phyloP scores from a whole-genome alignment of 192 early-diverging fungal genomes.

The Podila horticola region DNA sequence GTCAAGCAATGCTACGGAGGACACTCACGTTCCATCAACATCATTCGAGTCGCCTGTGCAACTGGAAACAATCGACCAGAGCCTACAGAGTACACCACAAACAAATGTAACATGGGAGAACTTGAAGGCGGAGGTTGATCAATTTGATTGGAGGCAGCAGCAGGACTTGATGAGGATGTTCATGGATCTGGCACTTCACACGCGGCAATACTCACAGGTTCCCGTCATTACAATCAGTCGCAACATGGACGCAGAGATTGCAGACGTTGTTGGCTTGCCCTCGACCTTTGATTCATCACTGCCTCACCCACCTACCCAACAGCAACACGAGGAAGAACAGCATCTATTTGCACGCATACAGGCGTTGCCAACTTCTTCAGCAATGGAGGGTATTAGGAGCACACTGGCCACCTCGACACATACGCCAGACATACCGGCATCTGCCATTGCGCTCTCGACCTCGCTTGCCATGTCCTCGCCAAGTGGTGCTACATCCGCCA shows the following conservation, averaged over 20 bases:
- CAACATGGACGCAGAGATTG: slow-evolving; percentile 25
- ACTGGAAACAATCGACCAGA: slow-evolving; percentile 1
- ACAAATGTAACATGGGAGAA: slow-evolving; percentile 35
- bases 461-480: slow-evolving; percentile 7
- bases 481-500: slow-evolving; percentile 11
- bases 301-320: not conserved
- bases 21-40: slow-evolving; percentile 2
- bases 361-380: slow-evolving; percentile 1
- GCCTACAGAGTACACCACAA: slow-evolving; percentile 4
- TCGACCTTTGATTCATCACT: not conserved
- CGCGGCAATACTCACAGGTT: slow-evolving; percentile 20
- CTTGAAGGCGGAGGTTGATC: slow-evolving; percentile 22
- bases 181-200: slow-evolving; percentile 20
- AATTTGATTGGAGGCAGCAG: slow-evolving; percentile 35
- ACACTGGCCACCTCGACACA: slow-evolving; percentile 4
- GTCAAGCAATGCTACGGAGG: not conserved
- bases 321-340: not conserved
- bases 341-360: slow-evolving; percentile 5
- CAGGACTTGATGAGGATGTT: slow-evolving; percentile 33
- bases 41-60: slow-evolving; percentile 10
- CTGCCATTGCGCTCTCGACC: not conserved
- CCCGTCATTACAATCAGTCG: slow-evolving; percentile 15
- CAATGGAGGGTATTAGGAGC: slow-evolving; percentile 22
- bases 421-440: not conserved
- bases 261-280: slow-evolving; percentile 29